These are phyloP conservation scores for Arachnomyces sp. DNA, from an alignment of 2,329 filamentous ascomycete genomes.

Conservation along the genomic window DNA sequence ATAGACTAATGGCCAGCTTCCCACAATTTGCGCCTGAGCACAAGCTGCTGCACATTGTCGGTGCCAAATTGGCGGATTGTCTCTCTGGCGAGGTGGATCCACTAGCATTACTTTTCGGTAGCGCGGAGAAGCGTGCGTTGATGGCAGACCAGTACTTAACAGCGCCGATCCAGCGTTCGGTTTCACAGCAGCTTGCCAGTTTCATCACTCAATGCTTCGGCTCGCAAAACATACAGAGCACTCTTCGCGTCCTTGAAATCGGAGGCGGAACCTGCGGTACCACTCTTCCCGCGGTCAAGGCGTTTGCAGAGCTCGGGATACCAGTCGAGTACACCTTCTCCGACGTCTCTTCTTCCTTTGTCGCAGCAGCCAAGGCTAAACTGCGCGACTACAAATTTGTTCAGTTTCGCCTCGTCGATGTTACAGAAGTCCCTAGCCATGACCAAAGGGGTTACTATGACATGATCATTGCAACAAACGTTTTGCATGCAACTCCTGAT, in stretches of 20 bases:
- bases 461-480: conserved; percentile 24
- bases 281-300: conserved; percentile 22
- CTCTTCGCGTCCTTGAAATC: conserved; percentile 26
- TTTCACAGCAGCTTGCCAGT: no score
- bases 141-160: no score
- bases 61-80: no score
- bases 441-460: conserved; percentile 16
- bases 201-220: no score
- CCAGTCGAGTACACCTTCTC: conserved; percentile 33
- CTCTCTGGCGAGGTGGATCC: no score
- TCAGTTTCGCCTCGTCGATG: conserved; percentile 23
- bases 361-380: conserved; percentile 24
- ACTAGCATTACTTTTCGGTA: no score
- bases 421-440: conserved; percentile 21
- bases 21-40: no score
- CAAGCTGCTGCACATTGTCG: no score
- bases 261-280: conserved; percentile 34
- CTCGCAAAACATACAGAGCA: no score
- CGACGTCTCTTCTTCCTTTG: conserved; percentile 29
- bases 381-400: conserved; percentile 25
- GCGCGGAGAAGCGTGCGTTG: no score
- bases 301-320: conserved; percentile 20
- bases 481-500: conserved; percentile 25
- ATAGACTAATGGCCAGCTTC: no score
- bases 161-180: no score